Base-by-base conservation (phyloP, 2,329 filamentous ascomycete species). In the Rhytidhysteron rufulum region DNA sequence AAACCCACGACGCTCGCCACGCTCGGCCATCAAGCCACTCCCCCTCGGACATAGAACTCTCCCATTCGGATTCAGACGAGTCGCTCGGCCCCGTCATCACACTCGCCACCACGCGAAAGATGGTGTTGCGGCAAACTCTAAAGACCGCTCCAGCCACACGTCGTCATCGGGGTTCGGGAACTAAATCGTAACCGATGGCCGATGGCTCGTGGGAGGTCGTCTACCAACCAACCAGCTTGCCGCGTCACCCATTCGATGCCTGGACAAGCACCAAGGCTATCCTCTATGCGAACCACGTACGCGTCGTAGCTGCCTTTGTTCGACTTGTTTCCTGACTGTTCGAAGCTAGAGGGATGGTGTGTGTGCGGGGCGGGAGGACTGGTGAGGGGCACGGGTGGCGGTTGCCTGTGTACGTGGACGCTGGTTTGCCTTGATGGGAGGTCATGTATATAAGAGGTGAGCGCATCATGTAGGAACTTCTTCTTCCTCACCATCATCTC, bases 341-440 rank as follows among this genome's bases (percentile, higher is more conserved):
- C 35, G 25, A 19, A 6, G 20, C 15, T 25, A 17, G 19, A 15
- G 11, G n/a, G 18, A 5, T 15, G 19, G 9, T 36, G n/a, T 15
- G 35, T 37, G 31, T 16, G 4, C 5, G 31, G n/a, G 17, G 18
- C 27, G 11, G 20, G 25, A 37, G 24, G 35, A 37, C 35, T 17
- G 25, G 20, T 25, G 17, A 16, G 17, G 9, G 3, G 22, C 10
- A 10, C 35, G 18, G 10, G 11, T 15, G 4, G 35, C 30, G 35
- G 35, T 25, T 22, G 30, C 22, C 24, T 37, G 30, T 25, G 35
- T 37, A 37, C 30, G 24, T 25, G 4, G 20, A n/a, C 35, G 5
- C n/a, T n/a, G n/a, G n/a, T n/a, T 22, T 37, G 35, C 35, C 35
- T 37, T n/a, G n/a, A 29, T n/a, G n/a, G 16, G 19, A 30, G 15